phyloP scores from a whole-genome alignment of 306 rosid species.

The Parietaria judaica region DNA sequence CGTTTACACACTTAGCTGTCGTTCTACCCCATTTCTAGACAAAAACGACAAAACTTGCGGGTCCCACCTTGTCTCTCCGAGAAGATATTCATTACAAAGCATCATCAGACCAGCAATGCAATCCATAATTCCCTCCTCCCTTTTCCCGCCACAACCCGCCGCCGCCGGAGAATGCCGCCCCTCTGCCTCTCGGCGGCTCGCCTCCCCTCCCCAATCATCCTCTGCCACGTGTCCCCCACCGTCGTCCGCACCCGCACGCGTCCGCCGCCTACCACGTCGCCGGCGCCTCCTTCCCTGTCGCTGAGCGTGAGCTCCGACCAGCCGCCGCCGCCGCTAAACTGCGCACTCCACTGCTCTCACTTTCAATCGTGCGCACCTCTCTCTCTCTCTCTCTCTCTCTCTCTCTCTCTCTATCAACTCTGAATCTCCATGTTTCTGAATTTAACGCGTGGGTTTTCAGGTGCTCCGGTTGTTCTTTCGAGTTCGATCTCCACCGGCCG shows the following conservation, averaged over 20 bases:
- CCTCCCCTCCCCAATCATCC: conserved; percentile 38
- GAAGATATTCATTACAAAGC: too few relatives aligned
- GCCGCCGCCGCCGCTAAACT: conserved; percentile 38
- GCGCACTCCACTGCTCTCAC: conserved; percentile 79
- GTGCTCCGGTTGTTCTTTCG: conserved; percentile 91
- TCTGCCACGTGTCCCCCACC: conserved; percentile 41
- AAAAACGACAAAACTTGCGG: too few relatives aligned
- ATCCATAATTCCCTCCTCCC: conserved; percentile 19
- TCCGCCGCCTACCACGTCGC: conserved; percentile 10
- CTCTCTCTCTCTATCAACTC: background rate
- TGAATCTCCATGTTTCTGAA: background rate
- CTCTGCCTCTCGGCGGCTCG: conserved; percentile 42
- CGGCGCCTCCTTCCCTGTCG: conserved; percentile 22
- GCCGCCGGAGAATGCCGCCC: conserved; percentile 25
- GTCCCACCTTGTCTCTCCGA: too few relatives aligned
- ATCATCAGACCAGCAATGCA: too few relatives aligned
- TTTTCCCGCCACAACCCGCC: conserved; percentile 41
- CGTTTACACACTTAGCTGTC: too few relatives aligned
- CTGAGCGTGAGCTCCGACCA: conserved; percentile 28
- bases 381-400: background rate
- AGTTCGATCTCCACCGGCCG: conserved; percentile 81
- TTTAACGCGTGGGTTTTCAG: conserved; percentile 23
- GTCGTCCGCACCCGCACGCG: conserved; percentile 17
- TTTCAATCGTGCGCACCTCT: conserved; percentile 61
- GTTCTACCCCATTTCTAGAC: too few relatives aligned